Conservation (phyloP, 225 moss, liverwort and hornwort species). For the Polytrichum commune region DNA sequence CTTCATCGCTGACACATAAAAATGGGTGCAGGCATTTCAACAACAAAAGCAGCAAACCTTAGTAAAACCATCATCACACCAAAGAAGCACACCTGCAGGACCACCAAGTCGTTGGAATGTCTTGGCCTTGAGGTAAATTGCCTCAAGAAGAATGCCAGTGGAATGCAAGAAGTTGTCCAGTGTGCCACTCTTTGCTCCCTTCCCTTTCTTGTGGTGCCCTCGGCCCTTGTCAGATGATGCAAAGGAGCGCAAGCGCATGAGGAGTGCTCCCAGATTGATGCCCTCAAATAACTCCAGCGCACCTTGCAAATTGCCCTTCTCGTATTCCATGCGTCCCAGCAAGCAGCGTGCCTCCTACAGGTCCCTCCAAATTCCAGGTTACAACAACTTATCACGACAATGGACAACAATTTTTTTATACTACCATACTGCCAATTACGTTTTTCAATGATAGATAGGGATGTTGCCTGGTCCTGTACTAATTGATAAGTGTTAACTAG, state of each 20-base stretch:
- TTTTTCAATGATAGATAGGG: neutral
- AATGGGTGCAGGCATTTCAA: neutral
- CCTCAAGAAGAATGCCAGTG: slow-evolving; percentile 69
- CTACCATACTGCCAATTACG: neutral
- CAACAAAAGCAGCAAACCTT: neutral
- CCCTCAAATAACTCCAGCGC: slow-evolving; percentile 65
- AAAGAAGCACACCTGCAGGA: slow-evolving; percentile 39
- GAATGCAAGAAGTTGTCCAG: slow-evolving; percentile 62
- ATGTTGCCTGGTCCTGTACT: neutral
- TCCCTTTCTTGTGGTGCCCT: slow-evolving; percentile 39
- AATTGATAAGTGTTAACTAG: neutral
- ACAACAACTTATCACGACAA: neutral
- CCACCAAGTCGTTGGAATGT: slow-evolving; percentile 63
- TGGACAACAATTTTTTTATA: neutral
- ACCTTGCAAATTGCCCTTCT: slow-evolving; percentile 69
- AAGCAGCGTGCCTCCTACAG: slow-evolving; percentile 74
- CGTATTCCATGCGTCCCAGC: slow-evolving; percentile 72
- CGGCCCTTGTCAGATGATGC: slow-evolving; percentile 45
- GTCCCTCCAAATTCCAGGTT: slow-evolving; percentile 16
- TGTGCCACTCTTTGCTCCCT: slow-evolving; percentile 43
- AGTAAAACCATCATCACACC: too few species aligned
- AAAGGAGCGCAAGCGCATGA: slow-evolving; percentile 59
- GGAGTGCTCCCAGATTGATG: slow-evolving; percentile 53
- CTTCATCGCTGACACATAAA: too few species aligned
- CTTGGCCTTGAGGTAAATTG: slow-evolving; percentile 79